phyloP scores from a whole-genome alignment of 2,329 filamentous ascomycete genomes.

The Trichoderma koningiopsis region DNA sequence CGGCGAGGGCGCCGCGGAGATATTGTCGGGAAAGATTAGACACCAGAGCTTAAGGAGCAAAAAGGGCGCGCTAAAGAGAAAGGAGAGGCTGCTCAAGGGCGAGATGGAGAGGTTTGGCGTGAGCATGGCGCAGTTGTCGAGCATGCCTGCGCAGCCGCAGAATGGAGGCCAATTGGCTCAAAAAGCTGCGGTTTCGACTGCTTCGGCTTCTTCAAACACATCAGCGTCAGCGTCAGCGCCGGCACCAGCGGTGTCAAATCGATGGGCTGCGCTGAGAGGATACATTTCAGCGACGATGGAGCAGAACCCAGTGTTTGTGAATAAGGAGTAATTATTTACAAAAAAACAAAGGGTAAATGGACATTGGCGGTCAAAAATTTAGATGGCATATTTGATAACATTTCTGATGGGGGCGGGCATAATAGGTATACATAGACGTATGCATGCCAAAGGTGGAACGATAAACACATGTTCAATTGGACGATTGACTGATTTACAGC shows the following conservation, averaged over 20 bases:
- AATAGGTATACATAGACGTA: too few relatives aligned
- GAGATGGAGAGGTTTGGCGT: conserved; percentile 84
- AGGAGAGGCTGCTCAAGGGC: conserved; percentile 74
- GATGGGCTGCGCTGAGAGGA: conserved; percentile 79
- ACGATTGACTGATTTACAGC: neutral
- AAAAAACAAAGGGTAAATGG: neutral
- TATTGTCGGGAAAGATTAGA: conserved; percentile 61
- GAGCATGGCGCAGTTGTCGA: conserved; percentile 76
- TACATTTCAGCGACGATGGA: conserved; percentile 90
- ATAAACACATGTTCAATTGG: neutral
- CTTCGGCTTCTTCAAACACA: neutral
- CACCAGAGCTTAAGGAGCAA: conserved; percentile 74
- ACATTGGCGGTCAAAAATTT: too few relatives aligned
- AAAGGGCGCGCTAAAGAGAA: conserved; percentile 80
- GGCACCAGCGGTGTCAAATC: conserved; percentile 50
- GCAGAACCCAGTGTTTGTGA: conserved; percentile 73
- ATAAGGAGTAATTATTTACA: conserved; percentile 30
- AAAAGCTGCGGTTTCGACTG: neutral
- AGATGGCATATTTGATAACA: neutral
- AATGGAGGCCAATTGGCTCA: neutral
- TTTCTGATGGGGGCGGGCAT: neutral
- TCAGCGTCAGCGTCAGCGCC: neutral
- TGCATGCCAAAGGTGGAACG: neutral
- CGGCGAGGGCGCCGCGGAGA: conserved; percentile 50
- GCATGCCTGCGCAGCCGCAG: conserved; percentile 34